Evolutionary conservation across 169 alveolate genomes (phyloP).

Genomic region (Plasmodium gallinaceum): DNA sequence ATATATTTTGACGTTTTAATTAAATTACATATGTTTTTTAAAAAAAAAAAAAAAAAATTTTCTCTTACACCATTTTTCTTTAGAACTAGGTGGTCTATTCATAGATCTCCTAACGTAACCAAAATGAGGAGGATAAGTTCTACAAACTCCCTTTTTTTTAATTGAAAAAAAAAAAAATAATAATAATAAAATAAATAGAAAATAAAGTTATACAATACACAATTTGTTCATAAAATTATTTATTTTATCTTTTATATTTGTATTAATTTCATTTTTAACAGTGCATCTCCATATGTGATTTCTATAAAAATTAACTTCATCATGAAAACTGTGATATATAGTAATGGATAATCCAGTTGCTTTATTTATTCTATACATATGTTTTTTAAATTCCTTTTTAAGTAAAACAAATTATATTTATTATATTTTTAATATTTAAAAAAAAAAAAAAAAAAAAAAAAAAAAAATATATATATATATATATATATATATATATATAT

Average conservation of each 20-base stretch:
- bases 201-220: not conserved
- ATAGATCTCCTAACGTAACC: constrained; percentile 93
- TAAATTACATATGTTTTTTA: no score
- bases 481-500: not conserved
- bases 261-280: constrained; percentile 54
- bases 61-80: constrained; percentile 92
- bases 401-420: not conserved
- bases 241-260: not conserved
- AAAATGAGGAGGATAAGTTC: constrained; percentile 91
- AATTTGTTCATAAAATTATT: not conserved
- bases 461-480: constrained; percentile 19
- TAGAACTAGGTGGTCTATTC: constrained; percentile 93
- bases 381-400: constrained; percentile 88
- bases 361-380: constrained; percentile 91
- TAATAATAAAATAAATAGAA: no score
- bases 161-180: not conserved
- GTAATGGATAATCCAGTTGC: constrained; percentile 93
- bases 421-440: not conserved
- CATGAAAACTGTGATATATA: constrained; percentile 92
- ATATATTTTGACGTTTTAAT: no score
- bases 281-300: constrained; percentile 95
- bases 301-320: constrained; percentile 93
- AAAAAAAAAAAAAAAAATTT: no score
- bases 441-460: not conserved
- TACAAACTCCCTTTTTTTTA: constrained; percentile 91